Evolutionary conservation across 208 protist genomes (phyloP).

Genomic region (Leishmania martiniquensis): DNA sequence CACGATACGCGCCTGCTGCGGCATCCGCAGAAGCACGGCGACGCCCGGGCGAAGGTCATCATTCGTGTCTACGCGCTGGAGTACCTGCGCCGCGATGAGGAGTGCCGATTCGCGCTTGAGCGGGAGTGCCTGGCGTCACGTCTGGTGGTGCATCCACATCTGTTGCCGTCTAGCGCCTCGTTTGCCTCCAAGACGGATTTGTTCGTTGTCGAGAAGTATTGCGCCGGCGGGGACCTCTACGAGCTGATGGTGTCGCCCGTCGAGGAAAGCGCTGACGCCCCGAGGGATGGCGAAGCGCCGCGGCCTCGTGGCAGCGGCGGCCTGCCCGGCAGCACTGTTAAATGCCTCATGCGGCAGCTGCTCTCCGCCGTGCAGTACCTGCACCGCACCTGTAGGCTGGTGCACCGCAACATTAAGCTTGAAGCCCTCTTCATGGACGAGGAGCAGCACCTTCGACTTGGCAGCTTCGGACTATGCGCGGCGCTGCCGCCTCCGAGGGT

Average conservation of each 20-base stretch:
- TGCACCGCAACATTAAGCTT: slow-evolving; percentile 82
- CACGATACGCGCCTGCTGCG: background rate
- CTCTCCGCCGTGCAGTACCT: slow-evolving; percentile 55
- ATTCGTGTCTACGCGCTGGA: slow-evolving; percentile 73
- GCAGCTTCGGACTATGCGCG: slow-evolving; percentile 61
- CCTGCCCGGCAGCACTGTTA: slow-evolving; percentile 33
- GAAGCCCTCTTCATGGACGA: slow-evolving; percentile 71
- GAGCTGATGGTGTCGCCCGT: slow-evolving; percentile 38
- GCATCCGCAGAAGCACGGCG: background rate
- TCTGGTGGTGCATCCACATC: slow-evolving; percentile 46
- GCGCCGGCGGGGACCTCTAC: slow-evolving; percentile 63
- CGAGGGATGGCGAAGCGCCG: background rate
- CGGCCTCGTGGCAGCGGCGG: background rate
- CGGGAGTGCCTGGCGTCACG: slow-evolving; percentile 51
- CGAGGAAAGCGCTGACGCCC: background rate
- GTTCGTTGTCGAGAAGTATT: slow-evolving; percentile 62
- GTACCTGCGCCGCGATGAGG: slow-evolving; percentile 46
- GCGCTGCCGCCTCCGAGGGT: slow-evolving; percentile 31
- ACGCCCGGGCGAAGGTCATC: slow-evolving; percentile 38
- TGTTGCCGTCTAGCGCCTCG: slow-evolving; percentile 32
- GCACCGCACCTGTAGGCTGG: slow-evolving; percentile 55
- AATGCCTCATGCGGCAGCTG: slow-evolving; percentile 52
- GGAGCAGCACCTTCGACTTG: slow-evolving; percentile 48
- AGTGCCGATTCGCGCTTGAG: slow-evolving; percentile 59
- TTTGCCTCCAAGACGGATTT: slow-evolving; percentile 67